Conservation (phyloP, 345 rosid genomes). For the Citrus sp. region DNA sequence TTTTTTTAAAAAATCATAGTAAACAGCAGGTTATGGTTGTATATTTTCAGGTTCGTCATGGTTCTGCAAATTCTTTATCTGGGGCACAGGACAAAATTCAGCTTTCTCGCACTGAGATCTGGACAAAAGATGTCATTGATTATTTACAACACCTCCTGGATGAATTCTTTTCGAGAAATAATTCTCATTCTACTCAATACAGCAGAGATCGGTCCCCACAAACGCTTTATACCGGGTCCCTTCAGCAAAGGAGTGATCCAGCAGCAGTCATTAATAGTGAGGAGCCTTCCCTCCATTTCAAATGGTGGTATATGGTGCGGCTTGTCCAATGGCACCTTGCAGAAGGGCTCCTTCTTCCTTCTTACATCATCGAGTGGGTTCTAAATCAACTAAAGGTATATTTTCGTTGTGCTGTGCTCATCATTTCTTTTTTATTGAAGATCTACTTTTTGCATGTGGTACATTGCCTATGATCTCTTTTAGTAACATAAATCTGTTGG, state of each 20-base stretch:
- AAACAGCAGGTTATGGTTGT: conserved; percentile 24
- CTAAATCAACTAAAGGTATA: conserved; percentile 80
- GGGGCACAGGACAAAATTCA: conserved; percentile 66
- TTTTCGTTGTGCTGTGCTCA: neutral
- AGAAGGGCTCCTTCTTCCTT: conserved; percentile 90
- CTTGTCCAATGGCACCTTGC: conserved; percentile 92
- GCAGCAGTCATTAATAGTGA: conserved; percentile 57
- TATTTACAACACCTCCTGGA: conserved; percentile 82
- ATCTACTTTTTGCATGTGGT: neutral
- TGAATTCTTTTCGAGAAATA: conserved; percentile 63
- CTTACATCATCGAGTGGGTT: conserved; percentile 92
- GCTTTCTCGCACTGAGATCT: conserved; percentile 69
- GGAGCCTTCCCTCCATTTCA: conserved; percentile 80
- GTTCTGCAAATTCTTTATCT: conserved; percentile 58
- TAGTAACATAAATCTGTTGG: neutral
- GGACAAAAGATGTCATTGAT: conserved; percentile 96
- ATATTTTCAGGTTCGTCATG: conserved; percentile 69
- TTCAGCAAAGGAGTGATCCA: conserved; percentile 52
- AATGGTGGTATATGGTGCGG: conserved; percentile 95
- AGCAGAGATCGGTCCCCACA: conserved; percentile 65
- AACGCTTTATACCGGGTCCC: conserved; percentile 61
- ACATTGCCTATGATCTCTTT: neutral
- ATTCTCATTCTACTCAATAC: conserved; percentile 56
- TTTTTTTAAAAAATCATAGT: neutral
- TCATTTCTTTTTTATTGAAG: neutral